These are phyloP conservation scores for Teratosphaeria epicoccoides DNA, from an alignment of 2,329 filamentous ascomycete genomes.

Conservation along the genomic window DNA sequence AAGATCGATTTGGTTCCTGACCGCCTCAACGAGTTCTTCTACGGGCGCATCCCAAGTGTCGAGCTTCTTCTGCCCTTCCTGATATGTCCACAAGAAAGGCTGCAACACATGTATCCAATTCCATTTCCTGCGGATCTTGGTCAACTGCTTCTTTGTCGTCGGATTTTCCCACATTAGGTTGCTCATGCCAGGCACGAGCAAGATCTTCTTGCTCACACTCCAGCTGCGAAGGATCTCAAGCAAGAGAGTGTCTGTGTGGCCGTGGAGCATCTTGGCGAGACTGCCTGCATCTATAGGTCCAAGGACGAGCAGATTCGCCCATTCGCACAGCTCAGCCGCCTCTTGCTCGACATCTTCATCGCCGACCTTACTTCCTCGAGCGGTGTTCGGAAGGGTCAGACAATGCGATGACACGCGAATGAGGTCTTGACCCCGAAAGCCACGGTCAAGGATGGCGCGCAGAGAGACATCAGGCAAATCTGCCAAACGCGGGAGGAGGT, in stretches of 20 bases:
- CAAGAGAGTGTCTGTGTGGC: constrained; percentile 69
- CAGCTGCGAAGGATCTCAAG: constrained; percentile 74
- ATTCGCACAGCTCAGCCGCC: constrained; percentile 62
- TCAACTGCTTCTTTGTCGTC: constrained; percentile 76
- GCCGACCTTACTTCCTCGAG: constrained; percentile 11
- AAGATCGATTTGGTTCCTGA: constrained; percentile 67
- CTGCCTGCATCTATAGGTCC: constrained; percentile 77
- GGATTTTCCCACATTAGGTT: constrained; percentile 83
- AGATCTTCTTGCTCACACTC: constrained; percentile 74
- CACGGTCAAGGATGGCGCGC: constrained; percentile 25
- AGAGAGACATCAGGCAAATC: constrained; percentile 25
- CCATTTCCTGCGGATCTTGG: constrained; percentile 74
- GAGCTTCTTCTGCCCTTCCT: constrained; percentile 40
- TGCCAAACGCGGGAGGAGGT: constrained; percentile 23
- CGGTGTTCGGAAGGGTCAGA: constrained; percentile 22
- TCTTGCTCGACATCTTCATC: constrained; percentile 27
- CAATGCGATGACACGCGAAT: constrained; percentile 23
- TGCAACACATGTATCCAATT: constrained; percentile 74
- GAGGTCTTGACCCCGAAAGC: constrained; percentile 24
- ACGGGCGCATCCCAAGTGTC: constrained; percentile 46
- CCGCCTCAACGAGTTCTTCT: constrained; percentile 60
- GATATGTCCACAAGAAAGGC: constrained; percentile 74
- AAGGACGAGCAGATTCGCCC: constrained; percentile 78
- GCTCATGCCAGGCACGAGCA: constrained; percentile 83
- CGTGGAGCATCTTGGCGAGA: constrained; percentile 77